Conservation (phyloP, 2,329 filamentous ascomycete genomes). For the Hymenoscyphus scutula region DNA sequence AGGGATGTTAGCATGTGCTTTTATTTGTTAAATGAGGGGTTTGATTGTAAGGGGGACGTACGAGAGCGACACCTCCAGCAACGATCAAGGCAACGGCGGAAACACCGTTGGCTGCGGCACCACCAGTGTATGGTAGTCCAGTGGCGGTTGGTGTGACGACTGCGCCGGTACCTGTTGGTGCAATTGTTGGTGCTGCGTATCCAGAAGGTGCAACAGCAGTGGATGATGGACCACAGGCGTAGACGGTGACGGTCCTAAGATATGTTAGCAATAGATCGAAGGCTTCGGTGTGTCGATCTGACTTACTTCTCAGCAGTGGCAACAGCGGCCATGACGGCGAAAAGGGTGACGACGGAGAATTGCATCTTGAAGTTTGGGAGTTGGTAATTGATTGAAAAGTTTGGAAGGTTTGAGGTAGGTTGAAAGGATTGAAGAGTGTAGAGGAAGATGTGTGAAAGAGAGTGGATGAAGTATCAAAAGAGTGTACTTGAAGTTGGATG, state of each 20-base stretch:
- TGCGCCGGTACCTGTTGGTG: constrained; percentile 29
- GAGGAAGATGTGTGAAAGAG: constrained; percentile 15
- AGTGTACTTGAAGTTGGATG: constrained; percentile 35
- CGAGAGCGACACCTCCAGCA: constrained; percentile 37
- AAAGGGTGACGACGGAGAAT: constrained; percentile 33
- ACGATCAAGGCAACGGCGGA: constrained; percentile 35
- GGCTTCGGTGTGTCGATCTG: background rate
- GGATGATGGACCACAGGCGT: constrained; percentile 25
- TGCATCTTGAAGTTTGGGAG: constrained; percentile 36
- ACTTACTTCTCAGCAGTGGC: constrained; percentile 29
- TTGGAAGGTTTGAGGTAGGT: constrained; percentile 17
- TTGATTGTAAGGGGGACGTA: constrained; percentile 19
- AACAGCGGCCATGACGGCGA: constrained; percentile 33
- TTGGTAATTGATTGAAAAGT: constrained; percentile 14
- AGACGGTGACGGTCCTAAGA: constrained; percentile 33
- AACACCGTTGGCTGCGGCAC: constrained; percentile 30
- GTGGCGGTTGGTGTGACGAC: constrained; percentile 24
- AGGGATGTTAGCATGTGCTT: constrained; percentile 18
- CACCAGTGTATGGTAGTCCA: constrained; percentile 34
- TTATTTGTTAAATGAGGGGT: background rate
- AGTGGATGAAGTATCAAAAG: constrained; percentile 29
- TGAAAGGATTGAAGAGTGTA: constrained; percentile 13
- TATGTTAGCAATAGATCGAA: constrained; percentile 15
- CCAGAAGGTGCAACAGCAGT: constrained; percentile 7
- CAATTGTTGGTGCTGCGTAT: constrained; percentile 10